Evolutionary conservation across 2,329 filamentous ascomycete species (phyloP), one percentile per base, ranked within the genome.

Genomic region (Pseudogymnoascus verrucosus): DNA sequence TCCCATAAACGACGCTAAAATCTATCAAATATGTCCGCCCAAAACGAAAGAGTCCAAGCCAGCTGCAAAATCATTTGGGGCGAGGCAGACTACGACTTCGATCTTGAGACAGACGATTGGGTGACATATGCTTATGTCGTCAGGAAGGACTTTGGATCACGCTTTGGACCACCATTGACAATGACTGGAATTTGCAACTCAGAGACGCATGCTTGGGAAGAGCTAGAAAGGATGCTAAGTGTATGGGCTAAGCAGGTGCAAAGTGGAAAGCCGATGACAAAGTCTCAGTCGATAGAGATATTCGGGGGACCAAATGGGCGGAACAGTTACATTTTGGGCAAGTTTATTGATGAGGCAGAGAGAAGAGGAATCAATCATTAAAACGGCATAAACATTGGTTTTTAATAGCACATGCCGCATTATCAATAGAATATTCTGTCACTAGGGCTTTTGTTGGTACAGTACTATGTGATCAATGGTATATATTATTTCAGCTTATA

Each of bases 151-250:
- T 42, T 64, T 62, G 68, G 68, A 23, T 16, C 21, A 21, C 40
- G 16, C 14, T 67, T 67, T 63, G 65, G 28, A 16, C 59, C 62
- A 54, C 67, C 62, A 28, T 63, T 68, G 59, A 64, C 60, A n/a
- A 65, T 66, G 36, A 68, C 66, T 28, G 44, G 37, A 28, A 11
- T 66, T 14, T 67, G 65, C 51, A 16, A 28, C 31, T 64, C 62
- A 4, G 19, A 23, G 11, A 62, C 68, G n/a, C 60, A 57, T 14
- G 68, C 68, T 31, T 67, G 60, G 65, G 34, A 26, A 47, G 67
- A 69, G 62, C 60, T 26, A 26, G 26, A 5, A 26, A 26, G 42
- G 23, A 51, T 37, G 36, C 36, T 37, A 37, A 37, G 36, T 37
- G 36, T 14, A 37, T 37, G 36, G 36, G 36, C 36, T 37, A 14